Evolutionary conservation across 148 eudicot species (phyloP).

Genomic region (Euryodendron excelsum): DNA sequence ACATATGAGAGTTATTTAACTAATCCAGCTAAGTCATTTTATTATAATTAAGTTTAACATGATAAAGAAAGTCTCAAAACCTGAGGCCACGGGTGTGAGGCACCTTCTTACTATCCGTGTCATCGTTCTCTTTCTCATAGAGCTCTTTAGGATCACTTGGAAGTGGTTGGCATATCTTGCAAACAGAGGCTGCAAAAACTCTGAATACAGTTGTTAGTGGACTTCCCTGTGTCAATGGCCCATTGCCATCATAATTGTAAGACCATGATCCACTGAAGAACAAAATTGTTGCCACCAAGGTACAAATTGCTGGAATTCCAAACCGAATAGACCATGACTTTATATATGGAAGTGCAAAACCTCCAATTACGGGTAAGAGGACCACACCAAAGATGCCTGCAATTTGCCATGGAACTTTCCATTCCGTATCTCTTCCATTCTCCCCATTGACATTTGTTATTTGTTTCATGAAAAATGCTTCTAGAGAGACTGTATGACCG

Average conservation of each 20-base stretch:
- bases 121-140: background rate
- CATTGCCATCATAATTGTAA: conserved; percentile 18
- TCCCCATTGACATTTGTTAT: background rate
- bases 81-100: conserved; percentile 30
- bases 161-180: conserved; percentile 24
- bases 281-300: conserved; percentile 27
- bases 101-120: background rate
- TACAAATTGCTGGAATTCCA: conserved; percentile 46
- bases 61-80: conserved; percentile 9
- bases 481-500: conserved; percentile 35
- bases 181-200: conserved; percentile 40
- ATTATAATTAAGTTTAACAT: background rate
- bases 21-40: background rate
- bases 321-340: conserved; percentile 50
- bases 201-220: conserved; percentile 36
- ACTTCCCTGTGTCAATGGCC: conserved; percentile 50
- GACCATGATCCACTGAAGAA: conserved; percentile 32
- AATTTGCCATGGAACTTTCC: background rate
- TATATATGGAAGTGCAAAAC: conserved; percentile 34
- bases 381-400: conserved; percentile 18
- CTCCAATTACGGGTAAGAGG: conserved; percentile 23
- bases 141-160: conserved; percentile 25
- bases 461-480: conserved; percentile 29
- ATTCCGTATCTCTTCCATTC: background rate
- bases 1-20: too few relatives aligned